phyloP scores from a whole-genome alignment of 768 basidiomycete genomes.

The Pisolithus microcarpus region DNA sequence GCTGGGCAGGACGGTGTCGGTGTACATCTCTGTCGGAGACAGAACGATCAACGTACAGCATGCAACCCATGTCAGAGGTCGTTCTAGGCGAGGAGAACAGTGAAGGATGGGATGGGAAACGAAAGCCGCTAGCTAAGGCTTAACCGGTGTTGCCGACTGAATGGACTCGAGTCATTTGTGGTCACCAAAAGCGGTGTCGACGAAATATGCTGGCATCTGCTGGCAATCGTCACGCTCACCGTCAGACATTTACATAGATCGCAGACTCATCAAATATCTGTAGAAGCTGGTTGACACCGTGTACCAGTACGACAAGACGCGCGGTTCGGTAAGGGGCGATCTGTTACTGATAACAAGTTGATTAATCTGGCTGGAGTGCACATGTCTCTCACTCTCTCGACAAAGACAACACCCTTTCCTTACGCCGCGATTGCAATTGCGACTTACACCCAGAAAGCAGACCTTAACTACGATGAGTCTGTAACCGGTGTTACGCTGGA shows the following conservation, averaged over 20 bases:
- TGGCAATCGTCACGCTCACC: too few relatives aligned
- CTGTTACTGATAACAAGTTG: background rate
- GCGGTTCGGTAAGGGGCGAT: background rate
- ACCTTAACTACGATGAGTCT: constrained; percentile 57
- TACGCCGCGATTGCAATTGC: constrained; percentile 66
- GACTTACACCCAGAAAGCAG: constrained; percentile 51
- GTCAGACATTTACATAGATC: too few relatives aligned
- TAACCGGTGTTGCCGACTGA: too few relatives aligned
- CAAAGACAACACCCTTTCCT: constrained; percentile 67
- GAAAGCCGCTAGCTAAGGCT: too few relatives aligned
- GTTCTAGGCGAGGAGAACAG: constrained; percentile 4
- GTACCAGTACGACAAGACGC: background rate
- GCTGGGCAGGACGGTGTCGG: constrained; percentile 31
- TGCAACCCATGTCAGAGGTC: constrained; percentile 45
- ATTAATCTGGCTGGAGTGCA: constrained; percentile 15
- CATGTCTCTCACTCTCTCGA: constrained; percentile 53
- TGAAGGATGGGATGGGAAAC: background rate
- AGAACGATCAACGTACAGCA: constrained; percentile 47
- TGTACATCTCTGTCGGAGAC: background rate
- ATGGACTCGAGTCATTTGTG: constrained; percentile 5
- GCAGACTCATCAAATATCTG: background rate
- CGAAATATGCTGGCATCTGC: too few relatives aligned
- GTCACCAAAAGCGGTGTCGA: background rate
- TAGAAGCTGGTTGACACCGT: background rate
- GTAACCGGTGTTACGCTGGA: constrained; percentile 42